Percentiles rank a stretch among this genome's conserved stretches.
Conservation (phyloP, 2,329 filamentous ascomycete genomes). For the Trichoderma sp. region DNA sequence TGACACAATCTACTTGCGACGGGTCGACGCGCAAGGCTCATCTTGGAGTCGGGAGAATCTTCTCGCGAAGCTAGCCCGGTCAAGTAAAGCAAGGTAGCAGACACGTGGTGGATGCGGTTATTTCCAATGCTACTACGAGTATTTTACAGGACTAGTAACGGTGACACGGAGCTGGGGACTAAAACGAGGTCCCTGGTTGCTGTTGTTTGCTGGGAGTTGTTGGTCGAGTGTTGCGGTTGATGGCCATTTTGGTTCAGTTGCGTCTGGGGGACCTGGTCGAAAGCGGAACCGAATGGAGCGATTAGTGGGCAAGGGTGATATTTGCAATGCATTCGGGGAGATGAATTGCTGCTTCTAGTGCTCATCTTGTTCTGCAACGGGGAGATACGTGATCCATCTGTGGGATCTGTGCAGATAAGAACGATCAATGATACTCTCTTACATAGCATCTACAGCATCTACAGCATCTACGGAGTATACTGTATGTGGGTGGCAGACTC, state of each 20-base stretch:
- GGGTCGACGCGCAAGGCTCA: not conserved
- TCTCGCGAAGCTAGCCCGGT: not conserved
- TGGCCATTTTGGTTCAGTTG: not conserved
- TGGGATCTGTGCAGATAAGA: not conserved
- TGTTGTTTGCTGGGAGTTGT: not conserved
- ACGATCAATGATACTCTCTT: not conserved
- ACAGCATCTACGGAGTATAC: not conserved
- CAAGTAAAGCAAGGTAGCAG: not conserved
- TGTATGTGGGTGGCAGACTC: not conserved
- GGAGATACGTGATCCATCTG: not conserved
- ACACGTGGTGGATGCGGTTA: not conserved
- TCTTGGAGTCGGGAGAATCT: not conserved
- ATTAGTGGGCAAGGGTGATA: not conserved
- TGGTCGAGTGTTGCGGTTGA: not conserved
- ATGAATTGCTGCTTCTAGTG: no score
- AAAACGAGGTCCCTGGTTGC: not conserved
- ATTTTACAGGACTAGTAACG: not conserved
- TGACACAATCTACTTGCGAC: not conserved
- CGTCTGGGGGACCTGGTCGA: not conserved
- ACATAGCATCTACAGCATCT: not conserved
- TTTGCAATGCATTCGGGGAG: not conserved
- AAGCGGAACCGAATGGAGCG: not conserved
- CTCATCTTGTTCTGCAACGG: not conserved
- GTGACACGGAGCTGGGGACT: not conserved
- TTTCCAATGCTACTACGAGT: not conserved